phyloP scores from a whole-genome alignment of 305 asterid species.

The Plantago rigida region DNA sequence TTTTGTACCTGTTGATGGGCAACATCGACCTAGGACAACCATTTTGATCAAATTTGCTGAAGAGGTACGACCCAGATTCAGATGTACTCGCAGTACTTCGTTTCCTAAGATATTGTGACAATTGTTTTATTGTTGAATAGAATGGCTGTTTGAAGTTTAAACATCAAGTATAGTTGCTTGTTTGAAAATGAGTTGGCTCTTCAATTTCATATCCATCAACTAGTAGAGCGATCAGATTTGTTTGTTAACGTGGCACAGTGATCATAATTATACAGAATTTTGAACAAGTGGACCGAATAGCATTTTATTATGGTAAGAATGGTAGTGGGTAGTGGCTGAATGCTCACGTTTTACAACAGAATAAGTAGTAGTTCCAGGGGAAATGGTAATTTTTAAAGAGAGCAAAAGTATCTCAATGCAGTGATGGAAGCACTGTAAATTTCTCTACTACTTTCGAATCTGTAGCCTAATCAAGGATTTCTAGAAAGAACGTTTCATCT shows the following conservation, averaged over 20 bases:
- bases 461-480: too few relatives aligned
- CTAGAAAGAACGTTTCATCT: too few relatives aligned
- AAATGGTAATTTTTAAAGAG: too few relatives aligned
- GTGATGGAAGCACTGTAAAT: too few relatives aligned
- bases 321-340: too few relatives aligned
- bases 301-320: too few relatives aligned
- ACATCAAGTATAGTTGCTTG: background rate
- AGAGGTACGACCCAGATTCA: constrained; percentile 48
- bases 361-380: too few relatives aligned
- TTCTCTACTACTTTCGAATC: too few relatives aligned
- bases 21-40: constrained; percentile 91
- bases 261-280: too few relatives aligned
- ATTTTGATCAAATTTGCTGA: constrained; percentile 92
- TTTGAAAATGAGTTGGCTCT: background rate
- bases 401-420: too few relatives aligned
- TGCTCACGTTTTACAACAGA: too few relatives aligned
- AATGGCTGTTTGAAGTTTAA: background rate
- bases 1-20: constrained; percentile 96
- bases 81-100: background rate
- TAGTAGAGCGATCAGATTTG: background rate
- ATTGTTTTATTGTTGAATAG: background rate
- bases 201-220: background rate
- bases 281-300: too few relatives aligned
- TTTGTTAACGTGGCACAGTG: background rate
- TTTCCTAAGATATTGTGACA: background rate